phyloP scores from a whole-genome alignment of 257 asterid species.

The Fraxinus americana region DNA sequence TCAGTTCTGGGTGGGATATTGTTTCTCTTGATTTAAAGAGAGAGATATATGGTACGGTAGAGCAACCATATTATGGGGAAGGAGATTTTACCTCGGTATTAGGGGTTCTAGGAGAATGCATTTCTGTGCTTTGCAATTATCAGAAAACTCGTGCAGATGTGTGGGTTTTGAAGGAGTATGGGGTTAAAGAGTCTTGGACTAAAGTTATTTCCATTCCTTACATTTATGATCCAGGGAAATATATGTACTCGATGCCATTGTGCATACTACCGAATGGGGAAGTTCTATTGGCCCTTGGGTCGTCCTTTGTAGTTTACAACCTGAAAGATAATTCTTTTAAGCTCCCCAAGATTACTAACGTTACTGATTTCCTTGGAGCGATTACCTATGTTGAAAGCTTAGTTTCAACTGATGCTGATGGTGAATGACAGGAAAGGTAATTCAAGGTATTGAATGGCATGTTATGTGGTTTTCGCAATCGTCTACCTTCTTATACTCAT shows the following conservation, averaged over 20 bases:
- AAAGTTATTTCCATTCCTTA: constrained; percentile 44
- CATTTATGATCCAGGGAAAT: constrained; percentile 30
- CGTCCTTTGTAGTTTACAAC: constrained; percentile 37
- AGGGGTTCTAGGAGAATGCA: constrained; percentile 38
- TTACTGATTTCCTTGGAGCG: constrained; percentile 12
- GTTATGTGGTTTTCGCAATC: neutral
- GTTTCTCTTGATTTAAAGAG: constrained; percentile 46
- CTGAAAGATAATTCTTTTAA: constrained; percentile 32
- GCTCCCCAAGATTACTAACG: constrained; percentile 29
- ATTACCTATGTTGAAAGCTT: constrained; percentile 44
- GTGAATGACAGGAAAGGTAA: constrained; percentile 2
- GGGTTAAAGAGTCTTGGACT: constrained; percentile 43
- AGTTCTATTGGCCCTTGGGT: constrained; percentile 40
- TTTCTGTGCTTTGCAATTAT: constrained; percentile 44
- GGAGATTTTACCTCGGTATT: constrained; percentile 22
- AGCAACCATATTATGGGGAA: constrained; percentile 35
- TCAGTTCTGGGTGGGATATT: constrained; percentile 37
- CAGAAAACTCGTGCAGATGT: constrained; percentile 29
- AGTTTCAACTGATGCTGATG: constrained; percentile 34
- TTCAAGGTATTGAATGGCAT: neutral
- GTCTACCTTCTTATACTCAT: neutral
- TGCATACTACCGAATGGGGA: constrained; percentile 41
- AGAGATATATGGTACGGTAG: constrained; percentile 42
- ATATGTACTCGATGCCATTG: constrained; percentile 21
- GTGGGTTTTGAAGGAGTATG: constrained; percentile 54